These are phyloP conservation scores for Kluyveromyces siamensis DNA, from an alignment of 805 yeast species.

Conservation along the genomic window DNA sequence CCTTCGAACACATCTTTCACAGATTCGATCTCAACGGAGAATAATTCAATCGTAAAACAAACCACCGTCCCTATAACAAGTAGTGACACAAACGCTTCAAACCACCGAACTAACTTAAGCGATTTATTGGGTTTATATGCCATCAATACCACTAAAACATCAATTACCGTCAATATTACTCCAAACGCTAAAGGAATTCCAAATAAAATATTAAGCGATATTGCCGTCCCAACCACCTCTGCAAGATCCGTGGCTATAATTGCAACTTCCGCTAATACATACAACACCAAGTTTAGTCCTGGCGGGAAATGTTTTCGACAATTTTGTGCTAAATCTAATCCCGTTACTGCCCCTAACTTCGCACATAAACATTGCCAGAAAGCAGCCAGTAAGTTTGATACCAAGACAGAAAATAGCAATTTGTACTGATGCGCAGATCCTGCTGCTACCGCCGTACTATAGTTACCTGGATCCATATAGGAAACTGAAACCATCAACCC, in stretches of 20 bases:
- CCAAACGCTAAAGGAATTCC: constrained; percentile 75
- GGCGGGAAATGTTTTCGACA: constrained; percentile 69
- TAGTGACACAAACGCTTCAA: constrained; percentile 72
- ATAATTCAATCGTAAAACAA: constrained; percentile 74
- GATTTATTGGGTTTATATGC: constrained; percentile 85
- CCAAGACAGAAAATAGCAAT: constrained; percentile 63
- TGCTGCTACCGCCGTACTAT: constrained; percentile 88
- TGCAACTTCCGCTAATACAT: constrained; percentile 78
- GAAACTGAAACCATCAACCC: constrained; percentile 93
- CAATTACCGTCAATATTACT: constrained; percentile 75
- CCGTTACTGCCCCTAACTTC: constrained; percentile 88
- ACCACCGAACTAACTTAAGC: constrained; percentile 62
- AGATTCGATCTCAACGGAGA: constrained; percentile 48
- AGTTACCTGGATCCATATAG: constrained; percentile 97
- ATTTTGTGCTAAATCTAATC: constrained; percentile 81
- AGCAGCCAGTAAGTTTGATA: constrained; percentile 81
- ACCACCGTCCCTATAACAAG: constrained; percentile 75
- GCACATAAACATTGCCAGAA: constrained; percentile 79
- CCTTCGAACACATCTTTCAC: constrained; percentile 62
- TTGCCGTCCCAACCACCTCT: constrained; percentile 96
- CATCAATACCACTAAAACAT: constrained; percentile 75
- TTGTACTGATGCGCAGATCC: constrained; percentile 83
- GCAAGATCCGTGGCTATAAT: constrained; percentile 95
- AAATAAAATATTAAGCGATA: constrained; percentile 77
- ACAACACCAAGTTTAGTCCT: constrained; percentile 50